These are phyloP conservation scores for Gnetum montanum DNA, from an alignment of 75 land plant species.

Conservation along the genomic window DNA sequence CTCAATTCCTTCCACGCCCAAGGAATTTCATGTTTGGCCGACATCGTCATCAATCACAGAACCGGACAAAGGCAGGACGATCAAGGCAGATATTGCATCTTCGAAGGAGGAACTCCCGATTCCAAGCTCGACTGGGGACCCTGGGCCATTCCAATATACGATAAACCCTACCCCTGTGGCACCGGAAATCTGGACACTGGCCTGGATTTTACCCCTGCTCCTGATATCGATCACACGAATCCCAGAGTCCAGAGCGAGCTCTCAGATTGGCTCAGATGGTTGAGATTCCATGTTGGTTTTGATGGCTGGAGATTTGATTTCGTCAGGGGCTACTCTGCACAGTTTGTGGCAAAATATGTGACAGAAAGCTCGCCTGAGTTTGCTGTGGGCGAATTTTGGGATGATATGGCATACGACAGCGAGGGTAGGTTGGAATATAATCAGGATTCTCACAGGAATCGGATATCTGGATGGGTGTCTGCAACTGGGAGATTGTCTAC, in stretches of 20 bases:
- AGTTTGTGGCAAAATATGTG: conserved; percentile 34
- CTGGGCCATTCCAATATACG: conserved; percentile 33
- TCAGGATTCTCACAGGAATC: conserved; percentile 50
- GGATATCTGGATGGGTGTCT: conserved; percentile 46
- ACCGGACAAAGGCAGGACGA: conserved; percentile 43
- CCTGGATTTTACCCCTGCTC: conserved; percentile 42
- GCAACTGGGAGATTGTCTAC: conserved; percentile 28
- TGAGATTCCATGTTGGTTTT: conserved; percentile 52
- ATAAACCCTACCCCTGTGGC: conserved; percentile 36
- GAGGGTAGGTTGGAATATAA: conserved; percentile 29
- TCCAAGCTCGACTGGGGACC: conserved; percentile 73
- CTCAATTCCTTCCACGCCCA: conserved; percentile 25
- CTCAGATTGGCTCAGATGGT: conserved; percentile 63
- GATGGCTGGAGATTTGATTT: conserved; percentile 82
- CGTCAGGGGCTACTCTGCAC: conserved; percentile 54
- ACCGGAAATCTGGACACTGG: conserved; percentile 66
- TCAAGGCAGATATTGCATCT: conserved; percentile 61
- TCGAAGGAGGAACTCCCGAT: conserved; percentile 67
- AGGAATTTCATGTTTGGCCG: conserved; percentile 55
- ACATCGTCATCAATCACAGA: conserved; percentile 80
- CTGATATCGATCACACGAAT: conserved; percentile 82
- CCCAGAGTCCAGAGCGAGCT: conserved; percentile 50
- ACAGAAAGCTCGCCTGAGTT: conserved; percentile 26
- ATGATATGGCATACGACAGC: conserved; percentile 28
- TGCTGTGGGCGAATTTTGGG: conserved; percentile 72